Conservation (phyloP, 163 green algal genomes). For the Scenedesmus sp. region DNA sequence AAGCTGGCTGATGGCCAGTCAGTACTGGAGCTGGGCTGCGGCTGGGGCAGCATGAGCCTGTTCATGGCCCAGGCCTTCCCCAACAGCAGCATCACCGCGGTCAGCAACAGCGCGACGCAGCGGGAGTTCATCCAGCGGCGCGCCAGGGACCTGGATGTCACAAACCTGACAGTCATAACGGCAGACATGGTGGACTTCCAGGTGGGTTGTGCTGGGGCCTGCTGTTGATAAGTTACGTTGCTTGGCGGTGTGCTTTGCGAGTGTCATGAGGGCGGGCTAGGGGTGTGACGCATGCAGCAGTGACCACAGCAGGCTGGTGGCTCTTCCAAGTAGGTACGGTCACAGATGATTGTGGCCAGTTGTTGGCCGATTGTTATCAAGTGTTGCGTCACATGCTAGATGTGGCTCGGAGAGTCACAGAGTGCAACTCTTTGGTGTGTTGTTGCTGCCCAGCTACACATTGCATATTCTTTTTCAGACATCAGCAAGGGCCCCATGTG, state of each 20-base stretch:
- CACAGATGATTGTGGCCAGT: too few species aligned
- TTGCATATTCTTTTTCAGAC: too few species aligned
- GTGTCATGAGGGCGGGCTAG: too few species aligned
- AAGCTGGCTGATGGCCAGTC: slow-evolving; percentile 86
- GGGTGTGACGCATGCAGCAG: background rate
- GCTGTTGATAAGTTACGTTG: background rate
- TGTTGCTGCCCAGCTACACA: too few species aligned
- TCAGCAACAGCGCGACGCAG: slow-evolving; percentile 93
- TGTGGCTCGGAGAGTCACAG: too few species aligned
- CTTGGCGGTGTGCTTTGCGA: background rate
- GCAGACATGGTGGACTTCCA: slow-evolving; percentile 89
- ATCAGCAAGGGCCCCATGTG: too few species aligned
- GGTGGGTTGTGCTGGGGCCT: background rate
- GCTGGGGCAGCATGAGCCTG: slow-evolving; percentile 94
- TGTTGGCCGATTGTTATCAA: too few species aligned
- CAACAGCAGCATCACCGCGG: slow-evolving; percentile 78
- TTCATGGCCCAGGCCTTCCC: slow-evolving; percentile 93
- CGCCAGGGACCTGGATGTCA: slow-evolving; percentile 78
- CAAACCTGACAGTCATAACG: slow-evolving; percentile 94
- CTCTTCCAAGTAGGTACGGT: too few species aligned
- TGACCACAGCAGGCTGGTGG: background rate
- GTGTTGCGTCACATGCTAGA: too few species aligned
- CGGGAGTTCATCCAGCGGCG: slow-evolving; percentile 82
- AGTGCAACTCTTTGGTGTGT: too few species aligned
- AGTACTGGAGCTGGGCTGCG: slow-evolving; percentile 97